Percentiles rank a stretch among this genome's conserved stretches.
Conservation (phyloP, 805 yeast genomes). For the Vanderwaltozyma verrucispora region DNA sequence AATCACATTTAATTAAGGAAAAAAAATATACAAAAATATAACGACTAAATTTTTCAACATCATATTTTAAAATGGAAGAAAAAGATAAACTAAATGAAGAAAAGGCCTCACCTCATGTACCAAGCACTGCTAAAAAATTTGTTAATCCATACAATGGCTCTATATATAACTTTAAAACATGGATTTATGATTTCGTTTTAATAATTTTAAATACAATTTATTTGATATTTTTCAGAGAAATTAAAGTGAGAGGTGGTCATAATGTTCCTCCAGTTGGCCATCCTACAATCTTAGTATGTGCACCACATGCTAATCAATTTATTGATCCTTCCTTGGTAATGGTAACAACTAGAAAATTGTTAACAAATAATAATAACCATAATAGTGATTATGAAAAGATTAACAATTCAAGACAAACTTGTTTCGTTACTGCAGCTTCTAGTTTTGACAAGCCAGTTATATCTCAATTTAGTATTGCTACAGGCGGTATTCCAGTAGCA, state of each 20-base stretch:
- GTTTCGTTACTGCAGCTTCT: slow-evolving; percentile 74
- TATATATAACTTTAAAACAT: slow-evolving; percentile 15
- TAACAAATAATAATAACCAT: background rate
- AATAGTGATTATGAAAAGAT: background rate
- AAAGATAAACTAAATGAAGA: background rate
- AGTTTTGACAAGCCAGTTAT: slow-evolving; percentile 55
- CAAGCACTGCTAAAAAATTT: slow-evolving; percentile 11
- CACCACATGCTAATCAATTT: slow-evolving; percentile 84
- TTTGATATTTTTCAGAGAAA: slow-evolving; percentile 56
- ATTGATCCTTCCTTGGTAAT: slow-evolving; percentile 71
- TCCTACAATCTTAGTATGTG: slow-evolving; percentile 69
- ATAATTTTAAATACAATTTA: slow-evolving; percentile 23
- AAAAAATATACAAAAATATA: too few species aligned
- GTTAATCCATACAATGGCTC: slow-evolving; percentile 21
- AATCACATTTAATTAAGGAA: too few species aligned
- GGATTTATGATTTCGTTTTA: slow-evolving; percentile 24
- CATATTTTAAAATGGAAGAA: background rate
- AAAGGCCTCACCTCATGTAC: slow-evolving; percentile 18
- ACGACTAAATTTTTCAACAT: too few species aligned
- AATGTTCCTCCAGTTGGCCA: slow-evolving; percentile 23
- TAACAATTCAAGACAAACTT: slow-evolving; percentile 48
- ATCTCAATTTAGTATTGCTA: slow-evolving; percentile 64
- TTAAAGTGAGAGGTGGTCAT: slow-evolving; percentile 53
- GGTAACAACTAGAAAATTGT: slow-evolving; percentile 50
- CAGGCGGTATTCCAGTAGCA: slow-evolving; percentile 78